Evolutionary conservation across 2,329 filamentous ascomycete genomes (phyloP), one percentile per base, ranked within the genome.

Genomic region (Colletotrichum viniferum): DNA sequence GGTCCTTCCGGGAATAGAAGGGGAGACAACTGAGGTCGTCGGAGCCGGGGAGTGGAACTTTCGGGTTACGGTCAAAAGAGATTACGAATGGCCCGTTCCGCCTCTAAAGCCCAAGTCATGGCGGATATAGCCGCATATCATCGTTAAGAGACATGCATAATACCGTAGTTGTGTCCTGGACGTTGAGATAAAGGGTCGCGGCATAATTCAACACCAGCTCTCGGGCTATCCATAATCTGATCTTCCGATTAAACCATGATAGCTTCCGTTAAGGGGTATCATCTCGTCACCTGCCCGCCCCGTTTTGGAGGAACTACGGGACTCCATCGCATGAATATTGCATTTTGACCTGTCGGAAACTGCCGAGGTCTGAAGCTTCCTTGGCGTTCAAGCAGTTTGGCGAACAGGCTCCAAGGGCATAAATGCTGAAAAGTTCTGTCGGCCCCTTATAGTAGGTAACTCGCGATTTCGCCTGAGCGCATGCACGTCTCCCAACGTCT

Each of bases 31-130:
- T 2, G 34, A 77, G 14, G 28, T 70, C 10, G 56, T 77, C 1
- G 68, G 56, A 5, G 32, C 68, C 10, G 71, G 76, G 0, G 21
- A 66, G 30, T 77, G 74, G 72, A 32, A 43, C 4, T 74, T 70
- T 28, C n/a, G 16, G 12, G 28, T 58, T 12, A 43, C 48, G 16
- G 26, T 48, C 28, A 28, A 36, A 26, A 30, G 62, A 9, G 21
- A 58, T 6, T 68, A 71, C n/a, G 62, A 70, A 26, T 77, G 66
- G 69, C 69, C 69, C 7, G 71, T 76, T 13, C 26, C 67, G 14
- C 18, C 60, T 4, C 18, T 43, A 1, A 36, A 36, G 6, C 32
- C 60, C 14, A 63, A 63, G 60, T 63, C 32, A n/a, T 38, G 18
- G 32, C 21, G 8, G 28, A 7, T 43, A 10, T 10, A 5, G 38